Evolutionary conservation across 768 basidiomycete species (phyloP).

Genomic region (Clitopilus passeckerianus): DNA sequence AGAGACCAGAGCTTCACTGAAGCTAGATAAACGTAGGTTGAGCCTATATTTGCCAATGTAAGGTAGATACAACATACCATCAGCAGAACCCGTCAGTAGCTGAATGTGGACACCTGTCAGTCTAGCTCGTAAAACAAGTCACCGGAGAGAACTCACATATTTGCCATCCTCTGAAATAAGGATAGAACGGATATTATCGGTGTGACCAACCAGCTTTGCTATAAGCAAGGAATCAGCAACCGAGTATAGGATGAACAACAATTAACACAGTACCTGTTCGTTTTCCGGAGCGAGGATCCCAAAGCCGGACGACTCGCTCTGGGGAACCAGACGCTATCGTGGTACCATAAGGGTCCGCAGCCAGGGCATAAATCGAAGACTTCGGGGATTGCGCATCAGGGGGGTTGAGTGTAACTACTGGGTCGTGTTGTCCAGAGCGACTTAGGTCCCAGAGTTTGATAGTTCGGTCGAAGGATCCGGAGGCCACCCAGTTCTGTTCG

Average conservation of each 20-base stretch:
- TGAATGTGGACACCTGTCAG: constrained; percentile 18
- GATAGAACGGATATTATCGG: constrained; percentile 92
- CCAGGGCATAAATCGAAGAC: constrained; percentile 73
- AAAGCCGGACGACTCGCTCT: constrained; percentile 84
- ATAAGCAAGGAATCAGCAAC: constrained; percentile 6
- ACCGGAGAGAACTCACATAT: constrained; percentile 56
- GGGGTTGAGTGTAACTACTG: constrained; percentile 62
- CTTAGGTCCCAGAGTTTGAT: constrained; percentile 92
- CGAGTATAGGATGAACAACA: background rate
- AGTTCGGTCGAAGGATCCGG: constrained; percentile 91
- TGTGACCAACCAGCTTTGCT: constrained; percentile 91
- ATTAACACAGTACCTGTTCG: constrained; percentile 41
- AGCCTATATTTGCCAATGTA: constrained; percentile 18
- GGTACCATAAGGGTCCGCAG: constrained; percentile 74
- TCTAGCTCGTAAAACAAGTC: background rate
- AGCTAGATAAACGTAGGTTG: constrained; percentile 25
- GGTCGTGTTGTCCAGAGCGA: constrained; percentile 30
- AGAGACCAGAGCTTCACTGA: constrained; percentile 96
- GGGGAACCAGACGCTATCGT: constrained; percentile 88
- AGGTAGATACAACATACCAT: constrained; percentile 33
- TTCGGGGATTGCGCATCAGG: constrained; percentile 64
- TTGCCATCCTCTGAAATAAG: constrained; percentile 85
- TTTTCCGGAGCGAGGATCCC: constrained; percentile 89
- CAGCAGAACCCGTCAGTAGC: constrained; percentile 84
- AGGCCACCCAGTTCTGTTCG: constrained; percentile 83